Evolutionary conservation across 2,329 filamentous ascomycete genomes (phyloP).

Genomic region (Aspergillus oerlinghausenensis): DNA sequence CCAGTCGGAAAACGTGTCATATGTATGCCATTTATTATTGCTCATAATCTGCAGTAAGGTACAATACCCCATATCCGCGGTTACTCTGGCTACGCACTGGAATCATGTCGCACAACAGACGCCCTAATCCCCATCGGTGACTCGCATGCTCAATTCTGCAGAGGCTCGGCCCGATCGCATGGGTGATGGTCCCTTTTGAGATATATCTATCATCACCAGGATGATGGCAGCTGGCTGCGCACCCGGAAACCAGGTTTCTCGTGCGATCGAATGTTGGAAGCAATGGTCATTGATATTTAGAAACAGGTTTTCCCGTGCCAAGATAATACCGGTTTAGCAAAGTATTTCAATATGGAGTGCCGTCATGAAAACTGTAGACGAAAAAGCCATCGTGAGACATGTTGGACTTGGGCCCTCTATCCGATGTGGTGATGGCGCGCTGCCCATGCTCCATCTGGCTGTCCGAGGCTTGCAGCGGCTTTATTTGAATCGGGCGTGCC

Average conservation of each 20-base stretch:
- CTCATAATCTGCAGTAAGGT: background rate
- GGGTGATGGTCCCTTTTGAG: slow-evolving; percentile 7
- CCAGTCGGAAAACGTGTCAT: slow-evolving; percentile 7
- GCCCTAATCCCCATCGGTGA: background rate
- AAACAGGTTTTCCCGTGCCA: background rate
- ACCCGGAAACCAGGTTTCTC: background rate
- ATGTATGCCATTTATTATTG: background rate
- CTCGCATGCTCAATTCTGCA: slow-evolving; percentile 12
- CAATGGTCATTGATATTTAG: background rate
- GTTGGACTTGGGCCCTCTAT: background rate
- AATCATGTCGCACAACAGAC: slow-evolving; percentile 10
- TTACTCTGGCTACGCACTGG: background rate
- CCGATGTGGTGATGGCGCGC: background rate
- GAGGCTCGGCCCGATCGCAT: slow-evolving; percentile 19
- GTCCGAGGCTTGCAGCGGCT: background rate
- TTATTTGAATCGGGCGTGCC: background rate
- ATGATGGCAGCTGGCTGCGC: background rate
- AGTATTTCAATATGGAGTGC: no score
- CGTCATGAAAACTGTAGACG: background rate
- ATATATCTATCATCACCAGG: background rate
- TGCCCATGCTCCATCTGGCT: background rate
- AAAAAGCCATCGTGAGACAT: background rate
- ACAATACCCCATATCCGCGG: no score
- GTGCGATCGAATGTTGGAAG: background rate
- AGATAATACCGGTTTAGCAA: background rate